Conservation (phyloP, 495 filamentous ascomycete species). For the Tetracladium marchalianum region DNA sequence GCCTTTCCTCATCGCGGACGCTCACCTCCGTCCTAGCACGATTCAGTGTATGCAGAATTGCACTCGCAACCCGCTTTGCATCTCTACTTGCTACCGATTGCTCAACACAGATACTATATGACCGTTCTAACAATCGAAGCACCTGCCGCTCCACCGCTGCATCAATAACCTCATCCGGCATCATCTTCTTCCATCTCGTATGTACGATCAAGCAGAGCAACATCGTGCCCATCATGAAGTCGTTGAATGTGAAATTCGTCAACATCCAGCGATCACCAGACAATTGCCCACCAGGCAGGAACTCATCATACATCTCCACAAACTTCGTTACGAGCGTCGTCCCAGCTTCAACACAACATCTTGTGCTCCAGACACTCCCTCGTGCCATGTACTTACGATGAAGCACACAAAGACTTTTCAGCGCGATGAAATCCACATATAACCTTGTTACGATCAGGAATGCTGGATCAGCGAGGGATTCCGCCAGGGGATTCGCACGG, state of each 20-base stretch:
- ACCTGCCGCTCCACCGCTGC: too few relatives aligned
- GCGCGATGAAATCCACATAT: conserved; percentile 25
- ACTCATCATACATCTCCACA: conserved; percentile 27
- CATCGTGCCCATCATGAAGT: conserved; percentile 37
- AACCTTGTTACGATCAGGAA: conserved; percentile 26
- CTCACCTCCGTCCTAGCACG: not conserved
- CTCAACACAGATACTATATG: too few relatives aligned
- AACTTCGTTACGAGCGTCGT: conserved; percentile 27
- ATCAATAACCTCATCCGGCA: too few relatives aligned
- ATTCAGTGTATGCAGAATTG: not conserved
- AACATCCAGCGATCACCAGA: conserved; percentile 31
- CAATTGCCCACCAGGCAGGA: conserved; percentile 27
- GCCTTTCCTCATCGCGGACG: too few relatives aligned
- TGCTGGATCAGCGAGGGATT: conserved; percentile 27
- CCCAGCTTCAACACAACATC: conserved; percentile 31
- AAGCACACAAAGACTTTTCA: conserved; percentile 28
- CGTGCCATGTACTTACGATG: conserved; percentile 26
- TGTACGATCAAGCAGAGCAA: conserved; percentile 24
- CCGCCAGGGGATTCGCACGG: conserved; percentile 21
- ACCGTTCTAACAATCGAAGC: too few relatives aligned
- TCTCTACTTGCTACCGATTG: too few relatives aligned
- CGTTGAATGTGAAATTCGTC: conserved; percentile 29
- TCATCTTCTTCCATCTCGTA: too few relatives aligned
- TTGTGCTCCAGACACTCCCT: conserved; percentile 7
- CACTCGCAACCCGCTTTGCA: not conserved